Conservation (phyloP, 306 rosid genomes). For the Vachellia pachyceras region DNA sequence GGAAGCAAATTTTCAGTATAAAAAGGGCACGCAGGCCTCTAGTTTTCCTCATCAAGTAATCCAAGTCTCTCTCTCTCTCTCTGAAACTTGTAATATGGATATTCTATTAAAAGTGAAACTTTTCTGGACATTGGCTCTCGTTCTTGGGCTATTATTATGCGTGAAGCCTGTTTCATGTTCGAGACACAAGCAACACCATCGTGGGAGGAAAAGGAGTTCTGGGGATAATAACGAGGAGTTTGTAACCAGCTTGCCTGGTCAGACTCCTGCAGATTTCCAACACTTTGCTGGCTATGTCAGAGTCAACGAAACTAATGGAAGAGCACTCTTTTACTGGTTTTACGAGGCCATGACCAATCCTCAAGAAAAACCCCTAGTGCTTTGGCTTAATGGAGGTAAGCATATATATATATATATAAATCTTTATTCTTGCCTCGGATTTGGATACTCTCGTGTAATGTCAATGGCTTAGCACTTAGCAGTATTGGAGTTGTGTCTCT, state of each 20-base stretch:
- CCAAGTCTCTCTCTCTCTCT: no score
- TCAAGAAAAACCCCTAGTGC: conserved; percentile 69
- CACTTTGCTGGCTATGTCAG: conserved; percentile 81
- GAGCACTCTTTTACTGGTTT: conserved; percentile 90
- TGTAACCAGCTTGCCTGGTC: conserved; percentile 76
- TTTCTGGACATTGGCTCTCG: conserved; percentile 34
- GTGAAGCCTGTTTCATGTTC: conserved; percentile 44
- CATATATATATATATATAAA: no score
- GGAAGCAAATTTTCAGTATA: conserved; percentile 39
- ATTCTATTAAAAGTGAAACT: conserved; percentile 22
- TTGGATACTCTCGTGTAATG: neutral
- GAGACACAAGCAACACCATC: conserved; percentile 44
- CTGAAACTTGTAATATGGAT: conserved; percentile 48
- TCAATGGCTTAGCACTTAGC: neutral
- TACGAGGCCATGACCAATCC: conserved; percentile 66
- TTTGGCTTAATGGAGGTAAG: conserved; percentile 96
- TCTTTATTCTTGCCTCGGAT: neutral
- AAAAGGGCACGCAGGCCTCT: conserved; percentile 45
- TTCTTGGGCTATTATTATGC: conserved; percentile 35
- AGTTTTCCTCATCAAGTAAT: conserved; percentile 32
- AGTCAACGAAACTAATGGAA: conserved; percentile 57
- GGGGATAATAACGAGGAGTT: conserved; percentile 47
- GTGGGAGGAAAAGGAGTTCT: conserved; percentile 35
- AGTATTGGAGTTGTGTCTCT: neutral
- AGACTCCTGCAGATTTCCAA: conserved; percentile 61